These are phyloP conservation scores for Cornus kousa DNA, from an alignment of 148 eudicot genomes.

Conservation along the genomic window DNA sequence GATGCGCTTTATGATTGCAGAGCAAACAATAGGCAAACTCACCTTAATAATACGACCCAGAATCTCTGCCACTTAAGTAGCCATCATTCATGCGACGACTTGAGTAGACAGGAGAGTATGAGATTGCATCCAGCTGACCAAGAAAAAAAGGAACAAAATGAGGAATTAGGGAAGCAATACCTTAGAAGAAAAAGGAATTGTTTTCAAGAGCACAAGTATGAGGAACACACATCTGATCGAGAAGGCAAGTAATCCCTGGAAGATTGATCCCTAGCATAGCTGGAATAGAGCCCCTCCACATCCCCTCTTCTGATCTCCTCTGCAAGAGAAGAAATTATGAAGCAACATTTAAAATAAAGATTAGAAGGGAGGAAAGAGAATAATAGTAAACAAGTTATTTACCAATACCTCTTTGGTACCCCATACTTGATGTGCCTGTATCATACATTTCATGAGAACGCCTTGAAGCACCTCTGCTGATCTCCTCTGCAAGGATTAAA, in stretches of 20 bases:
- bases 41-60: constrained; percentile 3
- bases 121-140: not conserved
- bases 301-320: not conserved
- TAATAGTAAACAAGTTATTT: not conserved
- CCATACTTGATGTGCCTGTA: not conserved
- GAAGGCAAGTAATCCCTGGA: not conserved
- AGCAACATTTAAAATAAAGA: not conserved
- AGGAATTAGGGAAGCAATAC: not conserved
- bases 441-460: not conserved
- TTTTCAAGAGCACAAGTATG: not conserved
- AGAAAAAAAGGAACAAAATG: not conserved
- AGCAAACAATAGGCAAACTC: not conserved
- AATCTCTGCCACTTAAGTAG: not conserved
- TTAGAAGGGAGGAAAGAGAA: not conserved
- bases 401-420: not conserved
- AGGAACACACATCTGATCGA: constrained; percentile 4
- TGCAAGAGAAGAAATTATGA: not conserved
- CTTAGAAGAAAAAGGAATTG: not conserved
- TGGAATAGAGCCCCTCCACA: not conserved
- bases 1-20: not conserved
- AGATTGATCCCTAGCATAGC: constrained; percentile 1
- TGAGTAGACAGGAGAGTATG: not conserved
- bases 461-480: not conserved
- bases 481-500: not conserved
- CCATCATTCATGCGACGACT: not conserved